phyloP scores from a whole-genome alignment of 345 rosid genomes.

The Hibiscus tridactylites region DNA sequence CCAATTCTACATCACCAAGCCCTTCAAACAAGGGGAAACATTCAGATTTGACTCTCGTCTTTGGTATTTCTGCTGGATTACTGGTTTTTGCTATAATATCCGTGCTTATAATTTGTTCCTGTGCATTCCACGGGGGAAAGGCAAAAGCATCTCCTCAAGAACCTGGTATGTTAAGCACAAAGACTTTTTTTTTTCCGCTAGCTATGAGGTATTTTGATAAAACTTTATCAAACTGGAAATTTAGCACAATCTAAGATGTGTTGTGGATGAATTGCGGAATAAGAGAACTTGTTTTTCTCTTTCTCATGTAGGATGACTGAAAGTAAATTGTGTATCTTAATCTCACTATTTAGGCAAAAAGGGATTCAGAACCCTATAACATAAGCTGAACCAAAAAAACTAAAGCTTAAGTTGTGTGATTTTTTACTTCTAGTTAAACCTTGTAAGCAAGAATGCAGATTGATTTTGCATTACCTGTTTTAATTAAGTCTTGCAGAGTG shows the following conservation, averaged over 20 bases:
- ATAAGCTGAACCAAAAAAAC: not conserved
- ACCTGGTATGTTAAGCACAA: conserved; percentile 37
- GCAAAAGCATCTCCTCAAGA: conserved; percentile 43
- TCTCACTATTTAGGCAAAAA: not conserved
- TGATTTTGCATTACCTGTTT: not conserved
- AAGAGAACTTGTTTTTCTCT: not conserved
- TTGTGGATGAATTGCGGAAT: not conserved
- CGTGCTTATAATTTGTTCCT: conserved; percentile 56
- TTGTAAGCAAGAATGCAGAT: not conserved
- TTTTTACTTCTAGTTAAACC: not conserved
- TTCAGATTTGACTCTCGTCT: conserved; percentile 48
- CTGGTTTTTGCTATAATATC: conserved; percentile 42
- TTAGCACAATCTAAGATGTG: not conserved
- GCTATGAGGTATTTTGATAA: not conserved
- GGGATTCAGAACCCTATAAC: not conserved
- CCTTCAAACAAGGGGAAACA: conserved; percentile 46
- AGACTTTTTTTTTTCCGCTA: not conserved
- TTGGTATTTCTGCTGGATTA: conserved; percentile 63
- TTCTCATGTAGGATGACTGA: not conserved
- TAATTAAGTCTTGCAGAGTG: not conserved
- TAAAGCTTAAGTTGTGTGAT: conserved; percentile 1
- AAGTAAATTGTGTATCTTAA: not conserved
- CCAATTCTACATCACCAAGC: conserved; percentile 29
- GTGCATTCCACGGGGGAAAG: conserved; percentile 49
- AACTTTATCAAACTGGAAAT: not conserved